phyloP scores from a whole-genome alignment of 176 grass and related monocot genomes.

The Sorghum bicolor region DNA sequence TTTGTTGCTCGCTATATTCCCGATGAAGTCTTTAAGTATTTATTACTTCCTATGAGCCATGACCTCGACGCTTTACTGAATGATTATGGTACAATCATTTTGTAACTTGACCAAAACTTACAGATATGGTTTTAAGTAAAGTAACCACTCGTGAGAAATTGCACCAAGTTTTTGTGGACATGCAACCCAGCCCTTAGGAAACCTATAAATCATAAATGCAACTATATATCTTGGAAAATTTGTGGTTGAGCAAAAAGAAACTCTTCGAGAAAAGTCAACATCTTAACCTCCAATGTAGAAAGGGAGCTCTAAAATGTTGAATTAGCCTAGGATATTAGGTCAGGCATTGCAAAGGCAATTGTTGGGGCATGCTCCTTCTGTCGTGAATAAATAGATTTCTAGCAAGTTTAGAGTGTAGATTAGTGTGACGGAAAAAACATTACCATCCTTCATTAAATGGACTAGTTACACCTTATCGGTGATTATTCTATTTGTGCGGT shows the following conservation, averaged over 20 bases:
- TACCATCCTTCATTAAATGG: no score
- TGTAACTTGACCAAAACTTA: background rate
- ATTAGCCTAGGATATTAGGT: background rate
- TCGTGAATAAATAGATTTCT: no score
- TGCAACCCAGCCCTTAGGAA: background rate
- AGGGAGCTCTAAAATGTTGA: background rate
- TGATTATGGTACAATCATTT: background rate
- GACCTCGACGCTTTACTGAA: background rate
- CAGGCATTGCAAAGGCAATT: no score
- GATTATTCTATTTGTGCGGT: no score
- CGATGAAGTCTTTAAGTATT: background rate
- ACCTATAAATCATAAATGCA: background rate
- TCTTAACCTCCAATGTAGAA: background rate
- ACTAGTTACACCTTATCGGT: no score
- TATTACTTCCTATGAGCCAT: background rate
- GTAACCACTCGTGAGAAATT: background rate
- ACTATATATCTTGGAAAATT: background rate
- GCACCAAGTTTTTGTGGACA: background rate
- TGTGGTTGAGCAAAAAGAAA: background rate
- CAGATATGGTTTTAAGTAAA: background rate
- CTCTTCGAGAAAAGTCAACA: background rate
- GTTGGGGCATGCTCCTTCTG: no score
- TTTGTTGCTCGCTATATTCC: background rate
- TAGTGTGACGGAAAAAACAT: no score
- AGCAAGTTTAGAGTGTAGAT: no score